Evolutionary conservation across 2,329 filamentous ascomycete genomes (phyloP), one percentile per base, ranked within the genome.

Genomic region (Ceratocystiopsis sp.): DNA sequence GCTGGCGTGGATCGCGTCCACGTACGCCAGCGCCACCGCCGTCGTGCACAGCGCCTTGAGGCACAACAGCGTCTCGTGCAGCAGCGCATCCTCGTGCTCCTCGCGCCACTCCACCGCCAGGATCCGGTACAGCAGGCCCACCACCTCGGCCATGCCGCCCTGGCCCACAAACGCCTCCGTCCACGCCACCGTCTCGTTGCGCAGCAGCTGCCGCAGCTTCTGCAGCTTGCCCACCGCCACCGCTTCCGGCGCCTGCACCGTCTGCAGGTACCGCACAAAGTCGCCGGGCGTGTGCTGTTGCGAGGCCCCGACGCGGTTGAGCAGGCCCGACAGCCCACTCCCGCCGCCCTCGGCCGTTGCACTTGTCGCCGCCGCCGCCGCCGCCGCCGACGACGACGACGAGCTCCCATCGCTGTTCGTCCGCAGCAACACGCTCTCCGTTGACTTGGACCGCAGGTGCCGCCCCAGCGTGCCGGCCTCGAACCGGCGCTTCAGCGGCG

Each of bases 81-180:
- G 71, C 35, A 98, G 69, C 11, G 80, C 80, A 56, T 96, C 91
- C 61, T 96, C 91, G 54, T 96, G 89, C 54, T 96, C 91, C 67
- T 95, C 91, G 55, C 84, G 84, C 89, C 91, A 98, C 59, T 96
- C 91, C 33, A 98, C 79, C 42, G 81, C 81, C 73, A 95, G 86
- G 53, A 89, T 93, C n/a, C 89, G 76, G 59, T 93, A 80, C 40
- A 96, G 67, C 43, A 96, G 65, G 35, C 74, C 76, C 34, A 95
- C 81, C 49, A 96, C 83, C 59, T 95, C 85, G 51, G 81, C 75
- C 86, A 96, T 93, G 17, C 91, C 91, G 15, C 84, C 86, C 49
- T 87, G 78, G 36, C 77, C 71, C 52, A 96, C 84, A 57, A 96
- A 98, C 13, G 78, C 74, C 56, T 96, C 85, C 3, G 93, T 93